Evolutionary conservation across 2,329 filamentous ascomycete genomes (phyloP).

Genomic region (Tolypocladium amazonense): DNA sequence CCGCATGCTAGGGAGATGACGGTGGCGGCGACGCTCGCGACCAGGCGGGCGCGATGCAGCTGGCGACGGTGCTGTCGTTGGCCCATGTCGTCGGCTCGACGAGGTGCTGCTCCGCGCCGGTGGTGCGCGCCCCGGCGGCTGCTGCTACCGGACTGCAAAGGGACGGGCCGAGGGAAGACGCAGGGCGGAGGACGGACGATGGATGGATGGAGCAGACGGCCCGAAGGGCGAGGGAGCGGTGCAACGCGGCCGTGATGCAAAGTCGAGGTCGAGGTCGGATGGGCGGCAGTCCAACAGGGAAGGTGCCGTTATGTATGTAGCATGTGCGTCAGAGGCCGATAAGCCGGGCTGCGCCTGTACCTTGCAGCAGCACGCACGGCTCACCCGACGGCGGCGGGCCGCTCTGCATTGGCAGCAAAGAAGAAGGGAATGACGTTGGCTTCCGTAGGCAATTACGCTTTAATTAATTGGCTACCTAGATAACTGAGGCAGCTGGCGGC

Average conservation of each 20-base stretch:
- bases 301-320: neutral
- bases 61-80: conserved; percentile 17
- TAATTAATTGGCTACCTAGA: too few relatives aligned
- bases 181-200: neutral
- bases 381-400: too few relatives aligned
- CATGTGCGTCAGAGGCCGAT: neutral
- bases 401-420: too few relatives aligned
- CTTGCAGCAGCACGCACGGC: neutral
- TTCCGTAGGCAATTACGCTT: too few relatives aligned
- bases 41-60: conserved; percentile 55
- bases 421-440: too few relatives aligned
- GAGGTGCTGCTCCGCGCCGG: too few relatives aligned
- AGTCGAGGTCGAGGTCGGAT: neutral
- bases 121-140: neutral
- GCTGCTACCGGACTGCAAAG: neutral
- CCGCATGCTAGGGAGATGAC: conserved; percentile 80
- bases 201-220: neutral
- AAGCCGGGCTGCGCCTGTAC: neutral
- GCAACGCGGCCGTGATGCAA: neutral
- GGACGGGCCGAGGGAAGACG: neutral
- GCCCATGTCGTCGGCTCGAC: conserved; percentile 9
- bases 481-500: too few relatives aligned
- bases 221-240: neutral
- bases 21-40: conserved; percentile 79
- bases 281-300: neutral